Base-by-base conservation (phyloP, 2,329 filamentous ascomycete genomes). In the Paecilomyces dactylethromorphus region DNA sequence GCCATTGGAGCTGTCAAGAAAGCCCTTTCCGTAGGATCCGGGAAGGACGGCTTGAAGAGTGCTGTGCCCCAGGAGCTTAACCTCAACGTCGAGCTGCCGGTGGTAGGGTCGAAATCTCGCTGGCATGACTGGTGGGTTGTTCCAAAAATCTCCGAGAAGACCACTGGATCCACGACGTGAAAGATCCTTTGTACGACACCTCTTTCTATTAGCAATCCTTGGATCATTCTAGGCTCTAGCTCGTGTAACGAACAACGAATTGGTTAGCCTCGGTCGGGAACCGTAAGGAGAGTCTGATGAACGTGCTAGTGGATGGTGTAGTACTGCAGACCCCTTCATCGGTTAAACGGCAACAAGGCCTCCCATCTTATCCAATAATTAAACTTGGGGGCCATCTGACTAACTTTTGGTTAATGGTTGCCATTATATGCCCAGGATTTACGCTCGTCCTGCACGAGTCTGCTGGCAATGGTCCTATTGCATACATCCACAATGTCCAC, bases 1-100 rank as follows among this genome's bases (percentile, higher is more conserved):
- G 84, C 86, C 0, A 81, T 90, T 51, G 80, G 81, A 24, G 79
- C 79, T 1, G 71, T 89, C 54, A 82, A 81, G 66, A 88, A 85
- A 70, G 81, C 81, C 1, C 65, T 87, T 8, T 74, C 77, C 18
- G 72, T 68, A 21, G n/a, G 15, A 1, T 7, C 13, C 35, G 15
- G 11, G 54, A 26, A 55, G 39, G 22, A 56, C 33, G 10, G 12
- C 24, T n/a, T 15, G 21, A 21, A 55, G 55, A 21, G 54, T 18
- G 56, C 32, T 39, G 56, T 58, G 4, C 29, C 18, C 18, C 33
- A 62, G 0, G n/a, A 58, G n/a, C 55, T 71, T 24, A 68, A 68
- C 33, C 58, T 77, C 32, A 64, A 63, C 12, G 74, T 77, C 29
- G 65, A 65, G 53, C 71, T 78, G 45, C 74, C 76, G 2, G 71